These are phyloP conservation scores for Termitomyces titanicus DNA, from an alignment of 768 basidiomycete species.

Conservation along the genomic window DNA sequence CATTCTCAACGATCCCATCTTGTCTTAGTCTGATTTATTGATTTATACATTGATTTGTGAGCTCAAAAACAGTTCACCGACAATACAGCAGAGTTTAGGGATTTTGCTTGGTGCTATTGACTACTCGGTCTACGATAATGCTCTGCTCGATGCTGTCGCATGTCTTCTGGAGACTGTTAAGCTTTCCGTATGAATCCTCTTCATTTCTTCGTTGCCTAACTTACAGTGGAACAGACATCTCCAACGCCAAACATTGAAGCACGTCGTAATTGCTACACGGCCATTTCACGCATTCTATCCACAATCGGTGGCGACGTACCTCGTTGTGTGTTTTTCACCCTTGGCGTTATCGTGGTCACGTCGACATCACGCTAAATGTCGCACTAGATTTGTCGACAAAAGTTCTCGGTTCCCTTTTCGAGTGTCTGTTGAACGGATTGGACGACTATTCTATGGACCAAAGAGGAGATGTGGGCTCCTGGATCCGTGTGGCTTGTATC, in stretches of 20 bases:
- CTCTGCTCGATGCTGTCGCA: constrained; percentile 47
- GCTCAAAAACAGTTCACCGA: constrained; percentile 44
- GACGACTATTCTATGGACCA: constrained; percentile 92
- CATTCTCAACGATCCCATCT: background rate
- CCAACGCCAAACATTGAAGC: constrained; percentile 47
- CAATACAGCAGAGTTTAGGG: constrained; percentile 71
- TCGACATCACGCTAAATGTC: background rate
- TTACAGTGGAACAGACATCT: constrained; percentile 16
- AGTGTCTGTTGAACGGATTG: constrained; percentile 65
- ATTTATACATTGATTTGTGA: constrained; percentile 59
- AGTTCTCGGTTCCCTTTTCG: constrained; percentile 45
- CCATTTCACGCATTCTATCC: constrained; percentile 37
- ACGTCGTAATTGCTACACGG: constrained; percentile 46
- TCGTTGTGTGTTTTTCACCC: constrained; percentile 16
- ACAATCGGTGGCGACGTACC: constrained; percentile 22
- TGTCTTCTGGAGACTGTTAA: constrained; percentile 62
- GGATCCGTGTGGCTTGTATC: constrained; percentile 82
- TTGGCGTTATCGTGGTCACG: background rate
- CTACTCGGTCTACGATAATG: constrained; percentile 54
- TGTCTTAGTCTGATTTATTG: constrained; percentile 8
- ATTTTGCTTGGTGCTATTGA: constrained; percentile 65
- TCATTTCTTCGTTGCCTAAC: constrained; percentile 5
- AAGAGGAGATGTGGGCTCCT: constrained; percentile 95
- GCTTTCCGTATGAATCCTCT: constrained; percentile 36
- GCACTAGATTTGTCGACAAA: constrained; percentile 45